Base-by-base conservation (phyloP, 805 yeast species). In the Myxozyma udenii region DNA sequence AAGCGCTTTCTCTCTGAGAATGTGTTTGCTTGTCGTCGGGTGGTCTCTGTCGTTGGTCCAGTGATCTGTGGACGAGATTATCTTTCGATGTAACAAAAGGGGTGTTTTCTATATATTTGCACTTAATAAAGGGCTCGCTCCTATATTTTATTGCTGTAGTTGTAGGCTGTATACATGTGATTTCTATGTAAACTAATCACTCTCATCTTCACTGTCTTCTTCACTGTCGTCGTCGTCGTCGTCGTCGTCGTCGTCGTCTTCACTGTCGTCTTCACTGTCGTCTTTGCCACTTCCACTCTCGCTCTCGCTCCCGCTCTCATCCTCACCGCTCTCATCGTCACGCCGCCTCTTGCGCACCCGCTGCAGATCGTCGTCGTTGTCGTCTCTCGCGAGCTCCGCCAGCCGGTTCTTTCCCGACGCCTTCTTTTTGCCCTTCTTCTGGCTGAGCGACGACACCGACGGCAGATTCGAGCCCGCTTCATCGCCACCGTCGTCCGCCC, bases 1-100 rank as follows among this genome's bases (percentile, higher is more conserved):
- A 81, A 78, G 46, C 30, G 41, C 33, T 39, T 41, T 36, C 23
- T 36, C 19, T 24, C 28, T 46, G n/a, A n/a, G n/a, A n/a, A n/a
- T n/a, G n/a, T n/a, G n/a, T n/a, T 32, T 41, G 43, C 41, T 36
- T 43, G 22, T 46, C 35, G 48, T 33, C 26, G 18, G n/a, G 47
- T 46, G 24, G 47, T 42, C 35, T 51, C 41, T 22, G 51, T 24
- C 46, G 21, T 39, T 28, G 40, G 28, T 44, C 32, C 33, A 11
- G 32, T 46, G 23, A 22, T 39, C 16, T n/a, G 12, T n/a, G 35
- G 36, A 36, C 30, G 14, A 28, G 22, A 12, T 24, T 22, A 26
- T 48, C 22, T 26, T 30, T 30, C 36, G 41, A 40, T 46, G 36
- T 36, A 19, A 43, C 5, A 28, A 23, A 45, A 41, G 46, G 44